phyloP scores from a whole-genome alignment of 495 filamentous ascomycete species.

The Viridothelium virens region DNA sequence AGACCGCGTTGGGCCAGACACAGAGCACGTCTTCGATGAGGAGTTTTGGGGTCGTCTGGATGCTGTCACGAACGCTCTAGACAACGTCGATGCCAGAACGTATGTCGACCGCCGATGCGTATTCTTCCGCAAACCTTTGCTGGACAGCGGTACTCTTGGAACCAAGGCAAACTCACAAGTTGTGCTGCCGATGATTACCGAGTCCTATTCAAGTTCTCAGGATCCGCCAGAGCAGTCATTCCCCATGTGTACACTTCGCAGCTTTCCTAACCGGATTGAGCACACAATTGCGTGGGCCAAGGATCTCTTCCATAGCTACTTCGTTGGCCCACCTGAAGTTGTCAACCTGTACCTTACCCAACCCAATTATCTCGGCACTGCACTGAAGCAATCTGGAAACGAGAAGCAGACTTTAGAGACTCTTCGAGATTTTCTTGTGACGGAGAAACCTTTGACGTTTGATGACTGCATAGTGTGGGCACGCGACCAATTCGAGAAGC shows the following conservation, averaged over 20 bases:
- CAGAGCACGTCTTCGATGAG: constrained; percentile 92
- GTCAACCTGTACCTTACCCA: constrained; percentile 92
- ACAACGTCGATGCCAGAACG: constrained; percentile 95
- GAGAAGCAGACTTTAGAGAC: constrained; percentile 93
- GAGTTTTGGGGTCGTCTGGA: constrained; percentile 87
- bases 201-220: constrained; percentile 97
- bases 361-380: constrained; percentile 81
- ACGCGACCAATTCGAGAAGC: constrained; percentile 85
- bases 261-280: constrained; percentile 98
- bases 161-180: constrained; percentile 99
- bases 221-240: constrained; percentile 98
- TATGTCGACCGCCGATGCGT: constrained; percentile 97
- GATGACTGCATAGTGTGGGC: constrained; percentile 96
- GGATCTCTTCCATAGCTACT: constrained; percentile 88
- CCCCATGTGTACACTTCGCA: constrained; percentile 95
- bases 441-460: constrained; percentile 83
- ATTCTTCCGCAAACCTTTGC: constrained; percentile 93
- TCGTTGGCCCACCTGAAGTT: constrained; percentile 86
- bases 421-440: constrained; percentile 83
- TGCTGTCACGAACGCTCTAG: constrained; percentile 91
- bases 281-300: constrained; percentile 98
- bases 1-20: constrained; percentile 87
- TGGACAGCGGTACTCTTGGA: constrained; percentile 94
- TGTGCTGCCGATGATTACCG: constrained; percentile 79
- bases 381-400: constrained; percentile 88